Evolutionary conservation across 2,329 filamentous ascomycete species (phyloP).

Genomic region (Sarocladiaceae sp.): DNA sequence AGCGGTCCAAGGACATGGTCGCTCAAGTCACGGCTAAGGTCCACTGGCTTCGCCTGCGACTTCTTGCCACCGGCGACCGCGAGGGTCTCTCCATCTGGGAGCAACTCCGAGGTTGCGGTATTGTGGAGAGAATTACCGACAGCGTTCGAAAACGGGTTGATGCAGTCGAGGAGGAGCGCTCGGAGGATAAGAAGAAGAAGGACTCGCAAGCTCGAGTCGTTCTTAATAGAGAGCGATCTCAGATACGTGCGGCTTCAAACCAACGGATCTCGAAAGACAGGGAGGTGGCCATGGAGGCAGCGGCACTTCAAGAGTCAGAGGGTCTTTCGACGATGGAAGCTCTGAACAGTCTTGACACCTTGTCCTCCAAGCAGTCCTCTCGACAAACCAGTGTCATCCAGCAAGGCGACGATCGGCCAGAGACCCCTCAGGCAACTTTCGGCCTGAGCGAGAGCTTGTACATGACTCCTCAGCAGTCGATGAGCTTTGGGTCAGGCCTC

Average conservation of each 20-base stretch:
- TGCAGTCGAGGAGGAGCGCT: conserved; percentile 13
- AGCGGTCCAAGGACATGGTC: conserved; percentile 16
- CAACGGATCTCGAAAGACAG: conserved; percentile 10
- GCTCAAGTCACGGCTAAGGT: conserved; percentile 19
- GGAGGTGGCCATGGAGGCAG: too few species aligned
- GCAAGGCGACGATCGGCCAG: too few species aligned
- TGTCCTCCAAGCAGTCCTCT: too few species aligned
- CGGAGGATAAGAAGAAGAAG: conserved; percentile 15
- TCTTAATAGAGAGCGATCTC: not conserved
- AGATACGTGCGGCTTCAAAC: not conserved
- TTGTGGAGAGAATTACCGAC: conserved; percentile 17
- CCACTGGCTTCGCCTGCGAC: conserved; percentile 18
- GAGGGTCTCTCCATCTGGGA: not conserved
- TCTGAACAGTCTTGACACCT: too few species aligned
- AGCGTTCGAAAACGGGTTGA: conserved; percentile 15
- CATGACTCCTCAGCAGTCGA: too few species aligned
- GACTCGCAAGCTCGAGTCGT: conserved; percentile 11
- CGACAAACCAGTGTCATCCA: too few species aligned
- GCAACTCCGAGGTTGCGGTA: not conserved
- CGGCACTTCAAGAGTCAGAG: too few species aligned
- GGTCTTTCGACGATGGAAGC: too few species aligned
- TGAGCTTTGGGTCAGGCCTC: too few species aligned
- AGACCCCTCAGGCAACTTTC: too few species aligned
- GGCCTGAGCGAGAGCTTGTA: too few species aligned
- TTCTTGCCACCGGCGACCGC: not conserved